A percentile compares a stretch with the other conserved stretches of the same genome.
Evolutionary conservation across 2,329 filamentous ascomycete species (phyloP).

Genomic region (Aspergillus pseudotamarii): DNA sequence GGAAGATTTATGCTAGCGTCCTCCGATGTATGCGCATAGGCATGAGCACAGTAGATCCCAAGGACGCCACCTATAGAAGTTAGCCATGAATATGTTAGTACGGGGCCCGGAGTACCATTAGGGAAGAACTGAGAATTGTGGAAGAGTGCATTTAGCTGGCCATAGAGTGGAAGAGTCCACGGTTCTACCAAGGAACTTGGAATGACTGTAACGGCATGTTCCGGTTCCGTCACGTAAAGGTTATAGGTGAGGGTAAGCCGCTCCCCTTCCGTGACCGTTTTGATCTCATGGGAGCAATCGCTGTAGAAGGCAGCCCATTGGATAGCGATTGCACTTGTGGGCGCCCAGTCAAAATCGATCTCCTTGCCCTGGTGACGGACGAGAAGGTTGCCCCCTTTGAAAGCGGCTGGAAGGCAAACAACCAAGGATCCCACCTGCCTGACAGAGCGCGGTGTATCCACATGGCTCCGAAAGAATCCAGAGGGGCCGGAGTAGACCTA

Average conservation of each 20-base stretch:
- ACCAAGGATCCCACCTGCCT: constrained; percentile 59
- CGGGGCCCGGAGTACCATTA: constrained; percentile 27
- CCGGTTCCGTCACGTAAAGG: constrained; percentile 48
- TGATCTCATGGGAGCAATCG: constrained; percentile 42
- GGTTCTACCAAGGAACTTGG: constrained; percentile 32
- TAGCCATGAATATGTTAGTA: neutral
- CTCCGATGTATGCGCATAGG: constrained; percentile 48
- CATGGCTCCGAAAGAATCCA: constrained; percentile 54
- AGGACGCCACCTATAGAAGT: constrained; percentile 44
- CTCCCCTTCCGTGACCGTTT: constrained; percentile 54
- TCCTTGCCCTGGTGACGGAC: constrained; percentile 36
- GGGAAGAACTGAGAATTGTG: constrained; percentile 39
- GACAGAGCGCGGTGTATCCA: constrained; percentile 56
- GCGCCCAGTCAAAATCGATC: constrained; percentile 32
- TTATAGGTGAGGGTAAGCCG: constrained; percentile 65
- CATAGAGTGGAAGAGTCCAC: constrained; percentile 40
- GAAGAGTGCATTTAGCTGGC: constrained; percentile 35
- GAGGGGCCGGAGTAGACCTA: constrained; percentile 57
- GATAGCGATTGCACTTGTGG: constrained; percentile 23
- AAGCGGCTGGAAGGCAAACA: constrained; percentile 49
- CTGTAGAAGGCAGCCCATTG: constrained; percentile 44
- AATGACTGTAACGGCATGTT: constrained; percentile 24
- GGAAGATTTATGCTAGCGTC: constrained; percentile 30
- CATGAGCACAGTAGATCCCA: constrained; percentile 51
- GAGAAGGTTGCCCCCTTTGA: constrained; percentile 36